These are phyloP conservation scores for Penicillium sp. DNA, from an alignment of 2,329 filamentous ascomycete species.

Conservation along the genomic window DNA sequence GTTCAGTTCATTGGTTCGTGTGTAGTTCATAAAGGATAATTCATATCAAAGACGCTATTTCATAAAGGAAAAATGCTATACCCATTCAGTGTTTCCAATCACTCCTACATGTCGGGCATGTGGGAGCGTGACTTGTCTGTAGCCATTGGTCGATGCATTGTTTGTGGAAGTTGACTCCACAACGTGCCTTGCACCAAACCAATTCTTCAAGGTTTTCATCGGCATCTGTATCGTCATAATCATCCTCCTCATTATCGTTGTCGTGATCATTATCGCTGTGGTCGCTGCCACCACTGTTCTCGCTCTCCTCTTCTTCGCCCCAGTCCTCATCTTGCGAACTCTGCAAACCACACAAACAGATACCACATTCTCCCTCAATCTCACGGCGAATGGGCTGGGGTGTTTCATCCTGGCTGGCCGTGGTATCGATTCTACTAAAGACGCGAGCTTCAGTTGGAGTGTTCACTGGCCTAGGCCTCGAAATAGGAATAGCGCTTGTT, in stretches of 20 bases:
- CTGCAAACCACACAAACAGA: conserved; percentile 8
- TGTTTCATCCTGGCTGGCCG: not conserved
- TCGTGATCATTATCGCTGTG: not conserved
- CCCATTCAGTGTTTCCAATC: conserved; percentile 5
- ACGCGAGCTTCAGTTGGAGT: not conserved
- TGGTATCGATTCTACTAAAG: not conserved
- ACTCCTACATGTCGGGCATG: conserved; percentile 19
- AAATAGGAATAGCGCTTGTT: not conserved
- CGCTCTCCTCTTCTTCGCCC: not conserved
- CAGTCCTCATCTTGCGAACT: not conserved
- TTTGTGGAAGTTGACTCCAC: conserved; percentile 23
- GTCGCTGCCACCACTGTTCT: not conserved
- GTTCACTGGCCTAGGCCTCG: not conserved
- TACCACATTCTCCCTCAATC: conserved; percentile 13
- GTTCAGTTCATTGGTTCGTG: not conserved
- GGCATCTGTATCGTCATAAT: not conserved
- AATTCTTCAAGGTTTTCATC: conserved; percentile 1
- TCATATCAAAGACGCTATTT: not conserved
- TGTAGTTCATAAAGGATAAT: not conserved
- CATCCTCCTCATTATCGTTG: not conserved
- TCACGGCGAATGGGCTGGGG: not conserved
- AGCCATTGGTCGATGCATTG: conserved; percentile 20
- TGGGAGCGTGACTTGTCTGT: not conserved
- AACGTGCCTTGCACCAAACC: conserved; percentile 21
- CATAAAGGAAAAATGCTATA: not conserved